Base-by-base conservation (phyloP, 1,284 basidiomycete species). In the Heliocybe sulcata region DNA sequence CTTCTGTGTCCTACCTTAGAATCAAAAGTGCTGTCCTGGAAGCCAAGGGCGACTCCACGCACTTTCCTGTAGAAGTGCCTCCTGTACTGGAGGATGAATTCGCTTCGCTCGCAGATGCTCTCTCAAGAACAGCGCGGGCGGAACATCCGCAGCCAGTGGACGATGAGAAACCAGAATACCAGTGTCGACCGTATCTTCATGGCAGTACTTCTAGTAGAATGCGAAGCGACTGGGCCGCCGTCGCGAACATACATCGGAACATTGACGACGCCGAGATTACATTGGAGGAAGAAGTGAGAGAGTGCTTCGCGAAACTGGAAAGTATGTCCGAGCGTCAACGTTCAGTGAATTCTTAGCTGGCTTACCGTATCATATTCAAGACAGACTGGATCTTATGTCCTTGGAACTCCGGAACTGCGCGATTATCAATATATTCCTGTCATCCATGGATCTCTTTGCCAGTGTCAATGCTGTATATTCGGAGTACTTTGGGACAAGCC, bases 1-100 rank as follows among this genome's bases (percentile, higher is more conserved):
- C 91, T 0, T 87, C 90, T 1, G 94, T 98, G 19, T 94, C 94
- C 14, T 96, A 89, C 69, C 72, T 97, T 23, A 82, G 90, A 55
- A 80, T 98, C 56, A 87, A 86, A 62, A 66, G 74, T 9, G 92
- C 90, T 0, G 66, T 67, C 2, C 72, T 95, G 19, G 76, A 79
- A 55, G 62, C 67, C 1, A 94, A 92, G 66, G 52, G 61, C 14
- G 60, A 61, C 29, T 56, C 19, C 51, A 35, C 29, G 12, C 60
- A n/a, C 10, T 48, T 56, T 12, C 33, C 63, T 16, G 38, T 73
- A 6, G 55, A 57, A 0, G 60, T 80, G 6, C 90, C 87, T 4
- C 70, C 76, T 3, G 55, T 87, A 11, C 67, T 92, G 22, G 79
- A 83, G 1, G 68, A 72, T 4, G 59, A 67, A 1, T 79, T 73